Percentiles rank a stretch among this genome's conserved stretches.
phyloP scores from a whole-genome alignment of 352 stramenopile genomes.

The Pythium rishiriense region DNA sequence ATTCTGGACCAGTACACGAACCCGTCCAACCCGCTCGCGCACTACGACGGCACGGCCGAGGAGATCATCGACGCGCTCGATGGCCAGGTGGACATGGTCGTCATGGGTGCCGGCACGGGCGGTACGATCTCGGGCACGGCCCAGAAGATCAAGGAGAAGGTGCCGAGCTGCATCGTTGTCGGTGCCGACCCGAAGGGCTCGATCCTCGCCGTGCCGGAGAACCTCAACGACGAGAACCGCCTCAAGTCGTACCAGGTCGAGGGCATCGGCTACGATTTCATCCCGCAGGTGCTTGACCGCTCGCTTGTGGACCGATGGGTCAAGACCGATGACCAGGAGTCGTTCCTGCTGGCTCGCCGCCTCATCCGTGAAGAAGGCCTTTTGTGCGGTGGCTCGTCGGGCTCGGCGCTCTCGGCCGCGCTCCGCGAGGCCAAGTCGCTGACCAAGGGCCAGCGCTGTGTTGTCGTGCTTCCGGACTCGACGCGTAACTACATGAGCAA shows the following conservation, averaged over 20 bases:
- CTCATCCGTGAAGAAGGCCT: constrained; percentile 96
- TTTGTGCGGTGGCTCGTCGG: constrained; percentile 93
- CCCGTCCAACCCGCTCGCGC: constrained; percentile 93
- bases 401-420: constrained; percentile 85
- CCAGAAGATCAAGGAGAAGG: constrained; percentile 94
- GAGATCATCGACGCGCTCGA: constrained; percentile 94
- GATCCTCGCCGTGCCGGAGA: constrained; percentile 92
- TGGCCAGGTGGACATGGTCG: constrained; percentile 94
- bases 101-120: constrained; percentile 94
- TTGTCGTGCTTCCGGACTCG: constrained; percentile 95
- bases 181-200: constrained; percentile 91
- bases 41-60: constrained; percentile 95
- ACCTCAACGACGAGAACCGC: constrained; percentile 92
- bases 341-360: constrained; percentile 91
- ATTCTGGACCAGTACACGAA: constrained; percentile 98
- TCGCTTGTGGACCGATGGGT: constrained; percentile 93
- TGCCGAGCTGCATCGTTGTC: constrained; percentile 82
- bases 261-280: constrained; percentile 98
- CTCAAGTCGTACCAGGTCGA: constrained; percentile 94
- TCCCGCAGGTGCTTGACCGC: constrained; percentile 94
- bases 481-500: constrained; percentile 99
- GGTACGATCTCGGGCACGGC: constrained; percentile 94
- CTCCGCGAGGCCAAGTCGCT: constrained; percentile 88
- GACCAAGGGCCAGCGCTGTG: constrained; percentile 88
- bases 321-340: constrained; percentile 94